phyloP scores from a whole-genome alignment of 345 rosid genomes.

The Sonneratia caseolaris region DNA sequence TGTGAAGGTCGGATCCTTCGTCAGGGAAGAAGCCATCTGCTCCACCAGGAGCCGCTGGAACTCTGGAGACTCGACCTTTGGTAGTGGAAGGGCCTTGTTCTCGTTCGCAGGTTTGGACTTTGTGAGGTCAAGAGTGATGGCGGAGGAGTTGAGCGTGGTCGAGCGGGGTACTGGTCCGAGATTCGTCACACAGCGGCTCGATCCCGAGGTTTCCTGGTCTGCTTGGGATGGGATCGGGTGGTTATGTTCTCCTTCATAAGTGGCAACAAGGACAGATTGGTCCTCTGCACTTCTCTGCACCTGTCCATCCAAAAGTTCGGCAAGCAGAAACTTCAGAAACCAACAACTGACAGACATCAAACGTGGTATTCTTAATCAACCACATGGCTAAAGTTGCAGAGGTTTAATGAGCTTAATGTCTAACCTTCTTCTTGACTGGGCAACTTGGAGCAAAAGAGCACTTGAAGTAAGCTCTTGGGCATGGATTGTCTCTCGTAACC shows the following conservation, averaged over 20 bases:
- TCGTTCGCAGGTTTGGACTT: constrained; percentile 30
- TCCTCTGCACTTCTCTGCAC: constrained; percentile 92
- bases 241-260: constrained; percentile 95
- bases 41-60: constrained; percentile 64
- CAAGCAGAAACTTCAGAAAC: background rate
- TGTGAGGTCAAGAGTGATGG: constrained; percentile 43
- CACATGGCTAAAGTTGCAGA: no score
- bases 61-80: constrained; percentile 41
- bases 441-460: constrained; percentile 95
- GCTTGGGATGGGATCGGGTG: constrained; percentile 50
- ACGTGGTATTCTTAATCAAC: no score
- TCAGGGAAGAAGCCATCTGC: constrained; percentile 89
- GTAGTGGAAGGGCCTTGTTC: constrained; percentile 15
- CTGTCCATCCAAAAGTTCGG: constrained; percentile 23
- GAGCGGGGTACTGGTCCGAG: constrained; percentile 36
- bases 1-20: constrained; percentile 89
- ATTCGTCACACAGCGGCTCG: constrained; percentile 25
- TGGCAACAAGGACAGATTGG: constrained; percentile 75
- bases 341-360: no score
- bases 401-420: background rate
- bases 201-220: constrained; percentile 38
- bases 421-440: constrained; percentile 94
- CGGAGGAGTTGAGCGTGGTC: constrained; percentile 26
- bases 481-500: constrained; percentile 98
- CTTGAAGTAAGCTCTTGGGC: constrained; percentile 94